A percentile compares a stretch with the other conserved stretches of the same genome.
These are phyloP conservation scores for Coemansia asiatica DNA, from an alignment of 192 early-diverging fungal species.

Conservation along the genomic window DNA sequence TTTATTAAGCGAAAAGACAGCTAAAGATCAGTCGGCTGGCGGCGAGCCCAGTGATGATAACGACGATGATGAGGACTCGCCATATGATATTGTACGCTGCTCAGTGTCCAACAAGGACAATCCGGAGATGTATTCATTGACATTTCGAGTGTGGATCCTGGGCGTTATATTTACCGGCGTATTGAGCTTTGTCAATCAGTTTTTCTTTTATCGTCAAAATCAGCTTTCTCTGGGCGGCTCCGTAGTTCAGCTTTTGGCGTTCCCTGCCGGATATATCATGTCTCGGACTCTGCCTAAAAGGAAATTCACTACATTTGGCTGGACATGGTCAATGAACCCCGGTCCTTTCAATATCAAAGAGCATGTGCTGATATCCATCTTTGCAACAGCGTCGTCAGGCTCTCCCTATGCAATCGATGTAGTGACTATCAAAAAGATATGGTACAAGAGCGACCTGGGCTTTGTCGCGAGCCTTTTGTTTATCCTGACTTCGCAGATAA, in stretches of 20 bases:
- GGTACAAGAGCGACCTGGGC: conserved; percentile 71
- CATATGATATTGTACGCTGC: conserved; percentile 67
- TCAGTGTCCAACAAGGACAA: conserved; percentile 68
- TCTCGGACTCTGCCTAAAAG: conserved; percentile 60
- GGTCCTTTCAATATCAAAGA: conserved; percentile 88
- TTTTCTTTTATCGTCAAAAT: conserved; percentile 85
- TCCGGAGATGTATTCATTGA: conserved; percentile 63
- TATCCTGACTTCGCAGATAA: conserved; percentile 67
- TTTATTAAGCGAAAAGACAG: conserved; percentile 51
- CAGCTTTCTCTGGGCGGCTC: conserved; percentile 68
- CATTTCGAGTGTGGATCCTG: conserved; percentile 70
- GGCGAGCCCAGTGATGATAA: not conserved
- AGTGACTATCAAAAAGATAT: conserved; percentile 67
- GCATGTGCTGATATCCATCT: conserved; percentile 77
- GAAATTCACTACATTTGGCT: conserved; percentile 55
- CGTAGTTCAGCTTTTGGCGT: conserved; percentile 72
- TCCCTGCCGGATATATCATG: conserved; percentile 69
- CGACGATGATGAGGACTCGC: conserved; percentile 40
- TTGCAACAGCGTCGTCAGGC: conserved; percentile 70
- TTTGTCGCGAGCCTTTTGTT: conserved; percentile 65
- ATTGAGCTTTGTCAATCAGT: conserved; percentile 71
- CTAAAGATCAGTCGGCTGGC: not conserved
- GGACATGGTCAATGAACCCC: conserved; percentile 65
- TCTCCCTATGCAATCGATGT: conserved; percentile 75
- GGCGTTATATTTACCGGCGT: conserved; percentile 65